phyloP scores from a whole-genome alignment of 345 rosid species.

The Acer saccharum region DNA sequence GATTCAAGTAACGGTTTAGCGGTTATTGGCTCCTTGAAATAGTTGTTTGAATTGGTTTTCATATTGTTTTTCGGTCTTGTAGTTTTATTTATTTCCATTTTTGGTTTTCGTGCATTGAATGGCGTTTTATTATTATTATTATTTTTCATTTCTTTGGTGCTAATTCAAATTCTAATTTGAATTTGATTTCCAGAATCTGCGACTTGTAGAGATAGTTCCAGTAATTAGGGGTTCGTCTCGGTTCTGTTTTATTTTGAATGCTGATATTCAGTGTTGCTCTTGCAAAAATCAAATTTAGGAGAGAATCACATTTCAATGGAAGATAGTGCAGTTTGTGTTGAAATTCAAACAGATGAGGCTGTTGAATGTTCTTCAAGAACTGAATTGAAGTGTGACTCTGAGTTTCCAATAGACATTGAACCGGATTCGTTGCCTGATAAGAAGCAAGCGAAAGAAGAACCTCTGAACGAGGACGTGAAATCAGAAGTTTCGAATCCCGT shows the following conservation, averaged over 20 bases:
- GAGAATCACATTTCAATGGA: constrained; percentile 41
- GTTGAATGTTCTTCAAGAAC: constrained; percentile 29
- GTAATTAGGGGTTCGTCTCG: constrained; percentile 25
- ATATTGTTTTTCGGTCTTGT: constrained; percentile 2
- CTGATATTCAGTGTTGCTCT: constrained; percentile 3
- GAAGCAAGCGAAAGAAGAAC: constrained; percentile 76
- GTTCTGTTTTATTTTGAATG: constrained; percentile 29
- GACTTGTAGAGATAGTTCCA: not conserved
- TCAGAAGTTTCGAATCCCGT: constrained; percentile 88
- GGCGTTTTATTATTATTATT: not conserved
- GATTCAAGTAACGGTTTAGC: constrained; percentile 23
- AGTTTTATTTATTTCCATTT: not conserved
- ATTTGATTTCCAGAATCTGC: constrained; percentile 10
- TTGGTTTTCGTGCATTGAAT: not conserved
- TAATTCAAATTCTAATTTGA: constrained; percentile 18
- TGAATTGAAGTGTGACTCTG: constrained; percentile 53
- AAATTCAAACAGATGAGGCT: constrained; percentile 33
- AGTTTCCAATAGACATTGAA: constrained; percentile 32
- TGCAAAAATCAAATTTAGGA: not conserved
- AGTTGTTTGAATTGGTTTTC: constrained; percentile 18
- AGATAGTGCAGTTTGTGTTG: constrained; percentile 52
- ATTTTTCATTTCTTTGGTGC: not conserved
- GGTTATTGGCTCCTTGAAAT: constrained; percentile 20
- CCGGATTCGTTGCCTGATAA: constrained; percentile 41
- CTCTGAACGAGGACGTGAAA: constrained; percentile 64